Percentiles rank a stretch among this genome's conserved stretches.
phyloP scores from a whole-genome alignment of 2,329 filamentous ascomycete species.

The Penicillium brasilianum region DNA sequence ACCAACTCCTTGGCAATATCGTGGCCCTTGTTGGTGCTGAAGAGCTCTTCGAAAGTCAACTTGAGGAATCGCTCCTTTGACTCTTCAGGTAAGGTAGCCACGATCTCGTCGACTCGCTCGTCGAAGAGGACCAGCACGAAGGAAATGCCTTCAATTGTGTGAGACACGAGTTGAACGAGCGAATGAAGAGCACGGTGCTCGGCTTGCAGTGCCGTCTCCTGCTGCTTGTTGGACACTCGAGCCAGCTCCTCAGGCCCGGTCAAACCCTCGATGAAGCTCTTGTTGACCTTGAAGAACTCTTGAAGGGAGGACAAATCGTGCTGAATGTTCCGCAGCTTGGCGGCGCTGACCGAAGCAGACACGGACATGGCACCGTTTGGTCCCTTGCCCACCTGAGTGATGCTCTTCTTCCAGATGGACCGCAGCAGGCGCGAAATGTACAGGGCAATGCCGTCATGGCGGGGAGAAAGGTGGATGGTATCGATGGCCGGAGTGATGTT shows the following conservation, averaged over 20 bases:
- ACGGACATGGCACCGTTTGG: conserved; percentile 68
- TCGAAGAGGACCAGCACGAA: conserved; percentile 96
- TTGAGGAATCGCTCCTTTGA: conserved; percentile 72
- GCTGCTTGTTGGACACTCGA: conserved; percentile 77
- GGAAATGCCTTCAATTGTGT: conserved; percentile 94
- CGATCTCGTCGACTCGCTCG: conserved; percentile 88
- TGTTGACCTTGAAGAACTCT: conserved; percentile 85
- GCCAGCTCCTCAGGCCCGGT: conserved; percentile 88
- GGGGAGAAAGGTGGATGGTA: conserved; percentile 82
- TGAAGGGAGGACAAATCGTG: conserved; percentile 78
- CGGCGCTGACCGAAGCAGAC: conserved; percentile 66
- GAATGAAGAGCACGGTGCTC: conserved; percentile 93
- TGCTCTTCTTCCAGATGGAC: conserved; percentile 81
- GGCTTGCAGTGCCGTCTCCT: conserved; percentile 88
- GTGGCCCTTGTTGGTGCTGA: conserved; percentile 77
- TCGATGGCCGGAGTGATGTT: conserved; percentile 71
- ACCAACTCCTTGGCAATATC: conserved; percentile 93
- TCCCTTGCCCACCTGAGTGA: conserved; percentile 63
- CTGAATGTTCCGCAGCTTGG: conserved; percentile 77
- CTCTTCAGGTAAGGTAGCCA: conserved; percentile 72
- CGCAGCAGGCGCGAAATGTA: conserved; percentile 89
- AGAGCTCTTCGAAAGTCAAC: conserved; percentile 86
- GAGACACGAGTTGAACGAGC: conserved; percentile 80
- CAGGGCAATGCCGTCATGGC: conserved; percentile 84
- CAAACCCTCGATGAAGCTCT: conserved; percentile 87